phyloP scores from a whole-genome alignment of 331 rosid species.

The Cydonia oblonga region DNA sequence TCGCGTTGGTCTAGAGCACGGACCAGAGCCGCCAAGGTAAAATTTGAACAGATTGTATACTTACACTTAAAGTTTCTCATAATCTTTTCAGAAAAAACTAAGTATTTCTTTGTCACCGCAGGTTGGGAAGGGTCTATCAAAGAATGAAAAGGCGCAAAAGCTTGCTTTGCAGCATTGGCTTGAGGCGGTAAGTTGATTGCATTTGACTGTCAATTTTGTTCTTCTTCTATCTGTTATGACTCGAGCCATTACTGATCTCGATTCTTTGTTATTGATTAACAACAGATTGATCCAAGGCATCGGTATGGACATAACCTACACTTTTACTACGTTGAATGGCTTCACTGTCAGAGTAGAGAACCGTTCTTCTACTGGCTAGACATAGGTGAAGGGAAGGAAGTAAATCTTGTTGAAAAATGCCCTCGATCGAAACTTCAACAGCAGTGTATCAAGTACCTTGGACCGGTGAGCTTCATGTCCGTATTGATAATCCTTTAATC shows the following conservation, averaged over 20 bases:
- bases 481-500: not conserved
- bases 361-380: slow-evolving; percentile 99
- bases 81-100: not conserved
- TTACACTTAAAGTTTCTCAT: not conserved
- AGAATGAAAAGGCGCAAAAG: slow-evolving; percentile 78
- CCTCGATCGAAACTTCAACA: slow-evolving; percentile 74
- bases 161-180: slow-evolving; percentile 99
- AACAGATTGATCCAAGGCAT: slow-evolving; percentile 94
- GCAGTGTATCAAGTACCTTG: slow-evolving; percentile 90
- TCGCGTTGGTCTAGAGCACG: slow-evolving; percentile 99
- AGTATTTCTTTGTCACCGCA: slow-evolving; percentile 27
- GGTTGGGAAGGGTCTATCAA: slow-evolving; percentile 97
- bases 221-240: slow-evolving; percentile 1
- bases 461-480: slow-evolving; percentile 62
- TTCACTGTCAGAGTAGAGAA: slow-evolving; percentile 74
- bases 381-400: slow-evolving; percentile 95
- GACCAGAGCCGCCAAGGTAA: slow-evolving; percentile 95
- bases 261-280: slow-evolving; percentile 7
- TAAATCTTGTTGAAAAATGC: slow-evolving; percentile 64
- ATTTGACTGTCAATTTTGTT: not conserved
- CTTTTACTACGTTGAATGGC: slow-evolving; percentile 79
- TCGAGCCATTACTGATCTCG: slow-evolving; percentile 11
- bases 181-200: slow-evolving; percentile 75
- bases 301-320: slow-evolving; percentile 96
- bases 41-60: not conserved